Conservation (phyloP, 441 rosid genomes). For the Brassica balearica region DNA sequence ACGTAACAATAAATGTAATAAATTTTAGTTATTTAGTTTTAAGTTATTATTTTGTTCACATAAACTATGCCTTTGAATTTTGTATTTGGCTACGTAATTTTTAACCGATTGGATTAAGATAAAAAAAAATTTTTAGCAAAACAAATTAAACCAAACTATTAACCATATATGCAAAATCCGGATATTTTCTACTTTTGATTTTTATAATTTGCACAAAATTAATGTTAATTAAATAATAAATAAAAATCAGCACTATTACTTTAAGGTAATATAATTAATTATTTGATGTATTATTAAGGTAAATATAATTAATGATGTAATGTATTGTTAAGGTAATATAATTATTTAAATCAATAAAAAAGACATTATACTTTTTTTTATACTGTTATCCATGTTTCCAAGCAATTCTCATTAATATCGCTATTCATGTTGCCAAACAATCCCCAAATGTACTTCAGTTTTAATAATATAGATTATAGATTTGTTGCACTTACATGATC, state of each 20-base stretch:
- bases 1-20: no score
- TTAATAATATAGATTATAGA: no score
- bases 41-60: neutral
- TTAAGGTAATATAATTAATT: neutral
- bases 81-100: neutral
- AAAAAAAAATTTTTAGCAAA: no score
- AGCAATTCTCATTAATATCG: neutral
- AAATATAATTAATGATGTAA: no score
- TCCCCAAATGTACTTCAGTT: no score
- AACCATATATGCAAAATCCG: neutral
- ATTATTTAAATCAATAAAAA: no score
- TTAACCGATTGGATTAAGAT: neutral
- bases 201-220: neutral
- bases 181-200: neutral
- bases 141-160: neutral
- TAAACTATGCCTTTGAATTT: neutral
- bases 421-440: neutral
- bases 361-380: neutral
- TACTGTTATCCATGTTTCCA: neutral
- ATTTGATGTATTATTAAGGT: neutral
- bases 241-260: neutral
- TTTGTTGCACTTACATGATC: no score
- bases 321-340: neutral
- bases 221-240: neutral
- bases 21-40: no score